These are phyloP conservation scores for Apostasia ramifera DNA, from an alignment of 106 monocot species.

Conservation along the genomic window DNA sequence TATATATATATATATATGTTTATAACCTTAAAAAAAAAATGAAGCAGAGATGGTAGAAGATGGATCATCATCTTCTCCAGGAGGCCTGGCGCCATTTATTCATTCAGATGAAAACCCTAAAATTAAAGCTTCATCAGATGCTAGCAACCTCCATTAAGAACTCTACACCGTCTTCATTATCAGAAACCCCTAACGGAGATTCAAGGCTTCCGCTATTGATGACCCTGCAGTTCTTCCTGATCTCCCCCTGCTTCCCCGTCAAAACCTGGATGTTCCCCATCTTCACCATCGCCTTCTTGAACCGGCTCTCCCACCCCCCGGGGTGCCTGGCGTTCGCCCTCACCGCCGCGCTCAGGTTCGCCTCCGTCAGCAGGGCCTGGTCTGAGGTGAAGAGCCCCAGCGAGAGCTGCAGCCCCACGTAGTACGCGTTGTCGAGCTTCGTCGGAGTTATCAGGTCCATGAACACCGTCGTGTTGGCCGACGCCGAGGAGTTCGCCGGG, in stretches of 20 bases:
- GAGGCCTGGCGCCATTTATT: too few relatives aligned
- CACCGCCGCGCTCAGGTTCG: neutral
- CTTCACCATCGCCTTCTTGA: conserved; percentile 55
- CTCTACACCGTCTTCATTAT: too few relatives aligned
- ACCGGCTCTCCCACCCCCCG: conserved; percentile 11
- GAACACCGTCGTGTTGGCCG: neutral
- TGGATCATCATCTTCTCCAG: too few relatives aligned
- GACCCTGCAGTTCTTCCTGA: conserved; percentile 51
- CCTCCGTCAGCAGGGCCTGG: conserved; percentile 2
- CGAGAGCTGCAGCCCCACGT: conserved; percentile 2
- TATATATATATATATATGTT: too few relatives aligned
- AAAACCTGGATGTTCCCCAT: conserved; percentile 55
- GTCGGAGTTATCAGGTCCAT: neutral
- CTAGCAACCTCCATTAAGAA: too few relatives aligned
- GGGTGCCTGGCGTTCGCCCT: neutral
- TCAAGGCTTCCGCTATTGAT: conserved; percentile 16
- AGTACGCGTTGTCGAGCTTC: conserved; percentile 19
- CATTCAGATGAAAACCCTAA: too few relatives aligned
- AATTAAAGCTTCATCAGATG: too few relatives aligned
- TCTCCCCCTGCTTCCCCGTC: conserved; percentile 51
- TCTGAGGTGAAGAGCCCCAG: conserved; percentile 14
- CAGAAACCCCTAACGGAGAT: too few relatives aligned
- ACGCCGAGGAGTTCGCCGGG: neutral
- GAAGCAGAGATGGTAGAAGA: too few relatives aligned
- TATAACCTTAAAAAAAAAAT: too few relatives aligned